Evolutionary conservation across 2,329 filamentous ascomycete genomes (phyloP).

Genomic region (Aureobasidium sp.): DNA sequence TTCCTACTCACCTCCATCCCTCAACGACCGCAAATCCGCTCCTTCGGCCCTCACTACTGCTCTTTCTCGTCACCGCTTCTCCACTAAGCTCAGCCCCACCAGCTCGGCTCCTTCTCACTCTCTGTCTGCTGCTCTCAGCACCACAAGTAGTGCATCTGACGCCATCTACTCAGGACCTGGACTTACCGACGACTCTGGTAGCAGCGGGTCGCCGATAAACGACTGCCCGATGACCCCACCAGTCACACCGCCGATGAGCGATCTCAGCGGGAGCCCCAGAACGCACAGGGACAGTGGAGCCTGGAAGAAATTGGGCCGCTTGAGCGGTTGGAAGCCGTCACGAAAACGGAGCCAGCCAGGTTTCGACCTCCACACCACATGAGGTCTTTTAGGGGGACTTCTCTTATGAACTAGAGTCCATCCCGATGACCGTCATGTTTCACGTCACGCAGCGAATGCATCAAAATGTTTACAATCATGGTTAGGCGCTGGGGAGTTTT

Average conservation of each 20-base stretch:
- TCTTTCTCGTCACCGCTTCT: conserved; percentile 26
- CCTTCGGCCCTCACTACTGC: conserved; percentile 26
- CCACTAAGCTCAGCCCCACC: conserved; percentile 26
- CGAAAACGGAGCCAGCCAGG: conserved; percentile 26
- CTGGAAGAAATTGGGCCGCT: conserved; percentile 32
- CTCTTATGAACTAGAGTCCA: conserved; percentile 8
- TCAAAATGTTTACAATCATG: conserved; percentile 10
- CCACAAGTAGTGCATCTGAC: conserved; percentile 18
- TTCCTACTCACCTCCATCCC: conserved; percentile 19
- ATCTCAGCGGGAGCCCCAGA: conserved; percentile 18
- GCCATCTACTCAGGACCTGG: conserved; percentile 35
- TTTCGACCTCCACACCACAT: conserved; percentile 13
- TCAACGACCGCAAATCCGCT: conserved; percentile 26
- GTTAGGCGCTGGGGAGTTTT: conserved; percentile 12
- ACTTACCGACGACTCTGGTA: conserved; percentile 58
- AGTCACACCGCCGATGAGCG: conserved; percentile 55
- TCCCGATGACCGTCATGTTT: conserved; percentile 2
- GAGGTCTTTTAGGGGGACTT: neutral
- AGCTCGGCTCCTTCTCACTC: conserved; percentile 23
- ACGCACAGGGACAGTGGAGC: conserved; percentile 27
- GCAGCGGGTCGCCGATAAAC: conserved; percentile 43
- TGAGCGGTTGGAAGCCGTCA: conserved; percentile 29
- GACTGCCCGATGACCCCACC: conserved; percentile 64
- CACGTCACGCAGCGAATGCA: conserved; percentile 14
- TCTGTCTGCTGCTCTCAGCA: conserved; percentile 3